Base-by-base conservation (phyloP, 768 basidiomycete genomes). In the Guyanaporus albipodus region DNA sequence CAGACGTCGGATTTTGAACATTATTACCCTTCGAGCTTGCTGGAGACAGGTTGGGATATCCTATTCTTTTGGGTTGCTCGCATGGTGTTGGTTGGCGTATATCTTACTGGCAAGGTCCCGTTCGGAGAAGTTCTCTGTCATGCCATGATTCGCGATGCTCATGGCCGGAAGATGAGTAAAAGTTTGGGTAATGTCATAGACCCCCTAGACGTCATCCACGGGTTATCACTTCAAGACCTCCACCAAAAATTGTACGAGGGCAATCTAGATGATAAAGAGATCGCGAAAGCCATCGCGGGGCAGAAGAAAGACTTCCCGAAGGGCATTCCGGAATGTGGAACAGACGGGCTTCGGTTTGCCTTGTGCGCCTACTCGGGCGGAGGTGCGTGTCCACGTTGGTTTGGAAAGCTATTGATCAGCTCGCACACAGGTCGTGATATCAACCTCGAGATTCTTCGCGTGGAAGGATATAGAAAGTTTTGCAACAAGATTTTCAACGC, bases 401-500 rank as follows among this genome's bases (percentile, higher is more conserved):
- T 32, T 4, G 42, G 29, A 29, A 28, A 26, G 18, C 3, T 11
- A 4, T 34, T 21, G 9, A 3, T 22, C 40, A 50, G 32, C 26
- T n/a, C 35, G 12, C 29, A 42, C 33, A 8, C 48, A 92, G 93
- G 92, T 23, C 88, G 94, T 36, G 95, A 98, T 68, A 95, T 99
- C 72, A 96, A 97, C 66, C 73, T 99, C 50, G 93, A 98, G 63
- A 93, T 99, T 56, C 69, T 91, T 52, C 85, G 93, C 42, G 92
- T 98, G 26, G 94, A 98, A 69, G 96, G 94, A 2, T 98, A 98
- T 68, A 83, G 96, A 68, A 98, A 98, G 69, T 99, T 99, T 75
- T 98, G 96, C 74, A 99, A 99, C 74, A 98, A 98, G 74, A 83
- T 98, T 22, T 98, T 95, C 78, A 99, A 99, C 62, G 96, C 96